Evolutionary conservation across 345 rosid species (phyloP).

Genomic region (Erucastrum elatum): DNA sequence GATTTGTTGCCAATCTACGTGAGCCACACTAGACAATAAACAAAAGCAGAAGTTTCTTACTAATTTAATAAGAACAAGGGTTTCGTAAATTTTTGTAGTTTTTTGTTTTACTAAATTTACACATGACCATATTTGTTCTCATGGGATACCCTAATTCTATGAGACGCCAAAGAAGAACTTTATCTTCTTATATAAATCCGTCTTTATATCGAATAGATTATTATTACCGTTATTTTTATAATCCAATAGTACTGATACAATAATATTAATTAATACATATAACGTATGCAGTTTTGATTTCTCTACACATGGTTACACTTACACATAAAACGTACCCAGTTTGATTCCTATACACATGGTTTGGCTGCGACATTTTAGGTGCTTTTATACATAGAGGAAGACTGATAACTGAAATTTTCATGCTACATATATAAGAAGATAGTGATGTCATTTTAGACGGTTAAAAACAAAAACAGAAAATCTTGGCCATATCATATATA

Average conservation of each 20-base stretch:
- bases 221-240: neutral
- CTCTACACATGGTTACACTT: neutral
- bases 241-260: neutral
- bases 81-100: neutral
- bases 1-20: slow-evolving; percentile 10
- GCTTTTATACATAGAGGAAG: neutral
- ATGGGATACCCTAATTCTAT: neutral
- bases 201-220: neutral
- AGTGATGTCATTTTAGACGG: slow-evolving; percentile 7
- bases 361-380: neutral
- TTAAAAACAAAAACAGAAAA: neutral
- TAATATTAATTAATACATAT: neutral
- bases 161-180: neutral
- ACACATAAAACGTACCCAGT: neutral
- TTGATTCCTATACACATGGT: neutral
- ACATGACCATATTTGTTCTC: neutral
- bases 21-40: neutral
- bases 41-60: neutral
- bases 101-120: neutral
- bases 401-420: neutral
- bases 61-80: neutral
- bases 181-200: neutral
- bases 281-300: neutral
- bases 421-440: slow-evolving; percentile 2
- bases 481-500: neutral